These are phyloP conservation scores for Paramecium octaurelia DNA, from an alignment of 73 alveolate genomes.

Conservation along the genomic window DNA sequence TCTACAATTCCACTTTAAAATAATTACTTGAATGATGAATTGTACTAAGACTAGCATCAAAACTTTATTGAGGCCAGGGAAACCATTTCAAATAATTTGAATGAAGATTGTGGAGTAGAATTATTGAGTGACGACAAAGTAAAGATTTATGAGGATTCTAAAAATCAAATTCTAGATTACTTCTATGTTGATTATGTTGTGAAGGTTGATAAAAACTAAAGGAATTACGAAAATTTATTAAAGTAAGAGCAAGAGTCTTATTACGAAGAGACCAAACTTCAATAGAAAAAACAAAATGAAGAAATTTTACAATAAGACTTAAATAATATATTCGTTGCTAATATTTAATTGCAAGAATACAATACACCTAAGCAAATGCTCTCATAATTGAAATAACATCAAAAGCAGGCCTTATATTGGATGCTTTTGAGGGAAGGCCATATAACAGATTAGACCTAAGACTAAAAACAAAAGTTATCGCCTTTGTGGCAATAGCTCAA, in stretches of 20 bases:
- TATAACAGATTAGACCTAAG: background rate
- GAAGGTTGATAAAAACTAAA: background rate
- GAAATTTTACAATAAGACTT: background rate
- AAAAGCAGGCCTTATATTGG: conserved; percentile 66
- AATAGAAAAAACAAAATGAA: background rate
- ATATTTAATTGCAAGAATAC: background rate
- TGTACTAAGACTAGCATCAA: background rate
- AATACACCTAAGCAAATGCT: background rate
- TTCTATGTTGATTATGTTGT: background rate
- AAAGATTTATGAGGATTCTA: background rate
- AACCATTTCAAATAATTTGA: background rate
- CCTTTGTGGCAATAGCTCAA: conserved; percentile 63
- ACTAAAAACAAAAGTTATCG: conserved; percentile 30
- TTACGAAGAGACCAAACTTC: background rate
- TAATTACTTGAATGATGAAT: background rate
- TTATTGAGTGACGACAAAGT: background rate
- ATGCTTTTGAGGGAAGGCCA: conserved; percentile 62
- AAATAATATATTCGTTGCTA: background rate
- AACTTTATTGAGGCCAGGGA: background rate
- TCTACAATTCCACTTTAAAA: background rate
- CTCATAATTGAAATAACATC: conserved; percentile 5
- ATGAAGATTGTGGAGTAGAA: background rate
- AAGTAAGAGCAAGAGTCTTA: background rate
- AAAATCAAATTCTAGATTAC: background rate
- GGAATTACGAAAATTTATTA: background rate